Conservation (phyloP, 108 stramenopile species). For the Nannochloropsis gaditana region DNA sequence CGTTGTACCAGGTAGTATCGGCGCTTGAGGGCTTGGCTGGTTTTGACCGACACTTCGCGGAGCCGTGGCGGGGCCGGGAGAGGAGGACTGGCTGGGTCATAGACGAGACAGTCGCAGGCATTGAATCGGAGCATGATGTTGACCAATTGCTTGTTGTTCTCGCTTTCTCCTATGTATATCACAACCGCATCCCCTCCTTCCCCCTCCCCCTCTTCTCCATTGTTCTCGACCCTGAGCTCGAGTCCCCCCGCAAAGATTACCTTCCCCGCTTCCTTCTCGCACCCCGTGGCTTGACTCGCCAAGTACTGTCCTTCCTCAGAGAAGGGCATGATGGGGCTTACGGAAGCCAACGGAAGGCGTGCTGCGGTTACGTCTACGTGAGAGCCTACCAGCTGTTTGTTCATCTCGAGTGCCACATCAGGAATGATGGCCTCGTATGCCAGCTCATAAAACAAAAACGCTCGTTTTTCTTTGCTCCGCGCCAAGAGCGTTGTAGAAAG, state of each 20-base stretch:
- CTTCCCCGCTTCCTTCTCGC: not conserved
- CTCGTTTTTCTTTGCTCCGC: not conserved
- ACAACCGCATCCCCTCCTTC: not conserved
- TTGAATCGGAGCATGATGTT: constrained; percentile 3
- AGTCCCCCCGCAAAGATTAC: constrained; percentile 7
- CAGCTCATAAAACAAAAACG: not conserved
- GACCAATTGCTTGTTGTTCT: not conserved
- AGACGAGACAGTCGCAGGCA: constrained; percentile 6
- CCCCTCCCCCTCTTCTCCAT: not conserved
- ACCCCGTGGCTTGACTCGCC: not conserved
- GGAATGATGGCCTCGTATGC: not conserved
- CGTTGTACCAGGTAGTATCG: constrained; percentile 77
- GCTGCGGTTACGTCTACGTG: not conserved
- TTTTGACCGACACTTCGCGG: not conserved
- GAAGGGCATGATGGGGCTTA: not conserved
- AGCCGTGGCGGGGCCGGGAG: not conserved
- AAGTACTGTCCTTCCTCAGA: not conserved
- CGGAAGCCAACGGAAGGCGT: constrained; percentile 8
- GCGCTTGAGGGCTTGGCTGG: constrained; percentile 55
- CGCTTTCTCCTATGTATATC: not conserved
- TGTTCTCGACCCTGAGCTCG: not conserved
- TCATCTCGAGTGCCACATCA: not conserved
- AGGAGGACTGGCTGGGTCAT: constrained; percentile 27
- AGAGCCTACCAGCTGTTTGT: not conserved
- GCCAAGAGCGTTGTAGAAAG: not conserved